Evolutionary conservation across 164 flowering plant species (phyloP), one percentile per base, ranked within the genome.

Genomic region (Kalanchoe fedtschenkoi): DNA sequence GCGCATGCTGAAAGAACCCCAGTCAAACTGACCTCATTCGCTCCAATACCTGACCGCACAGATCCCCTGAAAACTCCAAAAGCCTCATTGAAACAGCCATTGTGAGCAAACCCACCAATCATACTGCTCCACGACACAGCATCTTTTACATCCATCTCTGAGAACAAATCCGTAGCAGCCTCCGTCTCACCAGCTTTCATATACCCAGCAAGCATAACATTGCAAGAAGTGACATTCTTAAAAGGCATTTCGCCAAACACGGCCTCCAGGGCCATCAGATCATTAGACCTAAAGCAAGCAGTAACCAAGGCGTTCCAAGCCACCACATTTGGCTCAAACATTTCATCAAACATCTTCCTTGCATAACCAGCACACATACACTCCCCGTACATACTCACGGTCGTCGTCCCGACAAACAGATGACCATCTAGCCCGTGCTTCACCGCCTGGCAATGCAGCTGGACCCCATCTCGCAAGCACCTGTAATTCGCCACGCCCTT

Each of bases 81-180:
- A 43, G 90, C 82, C 63, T 80, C 81, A 46, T 80, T 77, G 29
- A 78, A 75, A 59, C 64, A 63, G 28, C 88, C 84, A 69, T 67
- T 69, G 7, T 80, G 83, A 30, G 77, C 66, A 65, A 78, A 74
- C 69, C 95, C 95, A 63, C 68, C 73, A 69, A 87, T 80, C 85
- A 84, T 80, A n/a, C 81, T 84, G 67, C 82, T 84, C 88, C 89
- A 84, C 33, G 93, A 84, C 16, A 84, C 80, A 33, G 68, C 73
- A 62, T 81, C 88, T 59, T 72, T 81, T 29, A 43, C 43, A 5
- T 75, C 73, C 76, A 84, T 81, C 51, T 65, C 57, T 1, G 21
- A 59, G 32, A 83, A 83, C 46, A 66, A 34, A 44, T 67, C 68
- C 75, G 54, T 69, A 0, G 83, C 89, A 19, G 65, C 46, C 58